Evolutionary conservation across 1,284 basidiomycete genomes (phyloP), one percentile per base, ranked within the genome.

Genomic region (Ceratobasidium sp.): DNA sequence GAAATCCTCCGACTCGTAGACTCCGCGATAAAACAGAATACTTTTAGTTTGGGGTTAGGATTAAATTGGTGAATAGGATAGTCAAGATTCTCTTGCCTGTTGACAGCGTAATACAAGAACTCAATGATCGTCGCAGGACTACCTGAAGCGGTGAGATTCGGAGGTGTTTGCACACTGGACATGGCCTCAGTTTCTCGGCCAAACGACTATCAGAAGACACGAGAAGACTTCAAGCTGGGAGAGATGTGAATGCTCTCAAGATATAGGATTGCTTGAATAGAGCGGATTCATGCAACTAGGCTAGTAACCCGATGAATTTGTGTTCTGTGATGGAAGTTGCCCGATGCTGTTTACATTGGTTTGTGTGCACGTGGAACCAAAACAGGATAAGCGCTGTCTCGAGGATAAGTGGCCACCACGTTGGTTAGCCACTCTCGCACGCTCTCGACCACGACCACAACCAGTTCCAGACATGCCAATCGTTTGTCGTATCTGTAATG

Each of bases 1-100:
- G 25, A 74, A 74, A 42, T 74, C 73, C 56, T 74, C 73, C 23
- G 66, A 67, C 28, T 71, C 60, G 54, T 74, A 74, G n/a, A 74
- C 73, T 59, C 73, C 73, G 46, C 73, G 71, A 28, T 72, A 59
- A 42, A 74, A 74, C 23, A 74, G 62, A 48, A 74, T 74, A n/a
- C 73, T 74, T 42, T 56, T 36, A 28, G 18, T n/a, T 36, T 25
- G n/a, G 16, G 25, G 42, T 63, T 25, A 48, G 46, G 18, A 8
- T 46, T 11, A 9, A n/a, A 14, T 46, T 44, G 30, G 12, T 48
- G 56, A n/a, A 11, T 8, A 28, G 3, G 12, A 30, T 11, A 33
- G 38, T 9, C 11, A 33, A 21, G 25, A 25, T 28, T 33, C 28
- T 53, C 61, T 33, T 38, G 33, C 63, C 63, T 66, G 21, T 66